These are phyloP conservation scores for Monocercomonoides exilis DNA, from an alignment of 78 protist species.

Conservation along the genomic window DNA sequence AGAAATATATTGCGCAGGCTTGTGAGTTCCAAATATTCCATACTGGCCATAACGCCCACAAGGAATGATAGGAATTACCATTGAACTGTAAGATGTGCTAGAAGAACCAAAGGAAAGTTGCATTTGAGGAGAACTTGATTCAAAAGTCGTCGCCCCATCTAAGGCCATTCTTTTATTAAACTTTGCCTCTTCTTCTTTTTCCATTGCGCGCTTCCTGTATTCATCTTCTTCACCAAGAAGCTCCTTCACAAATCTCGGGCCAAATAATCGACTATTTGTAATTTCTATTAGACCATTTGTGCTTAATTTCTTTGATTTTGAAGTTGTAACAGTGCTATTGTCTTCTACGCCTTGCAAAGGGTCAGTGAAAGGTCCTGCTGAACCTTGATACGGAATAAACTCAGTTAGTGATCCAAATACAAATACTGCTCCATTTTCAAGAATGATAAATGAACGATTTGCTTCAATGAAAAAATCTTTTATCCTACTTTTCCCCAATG, in stretches of 20 bases:
- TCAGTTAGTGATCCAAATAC: not conserved
- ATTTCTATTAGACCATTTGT: not conserved
- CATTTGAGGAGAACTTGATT: not conserved
- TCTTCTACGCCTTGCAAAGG: too few species aligned
- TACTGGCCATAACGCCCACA: not conserved
- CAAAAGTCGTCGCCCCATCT: too few species aligned
- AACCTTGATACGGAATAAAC: not conserved
- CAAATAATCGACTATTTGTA: too few species aligned
- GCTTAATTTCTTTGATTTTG: too few species aligned
- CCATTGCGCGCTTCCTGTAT: too few species aligned
- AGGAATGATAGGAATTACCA: not conserved
- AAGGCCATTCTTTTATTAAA: too few species aligned
- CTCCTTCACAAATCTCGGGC: too few species aligned
- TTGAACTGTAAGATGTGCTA: too few species aligned
- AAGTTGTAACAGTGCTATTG: too few species aligned
- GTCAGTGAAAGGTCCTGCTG: not conserved
- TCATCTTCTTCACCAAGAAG: too few species aligned
- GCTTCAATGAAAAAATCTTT: not conserved
- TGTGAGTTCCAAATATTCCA: not conserved
- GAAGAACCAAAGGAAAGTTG: too few species aligned
- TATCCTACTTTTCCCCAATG: not conserved
- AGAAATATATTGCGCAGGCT: not conserved
- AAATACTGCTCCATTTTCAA: not conserved
- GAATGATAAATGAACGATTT: not conserved
- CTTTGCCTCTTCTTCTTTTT: too few species aligned